Percentiles rank a stretch among this genome's conserved stretches.
phyloP scores from a whole-genome alignment of 768 basidiomycete species.

The Mycena chlorophos region DNA sequence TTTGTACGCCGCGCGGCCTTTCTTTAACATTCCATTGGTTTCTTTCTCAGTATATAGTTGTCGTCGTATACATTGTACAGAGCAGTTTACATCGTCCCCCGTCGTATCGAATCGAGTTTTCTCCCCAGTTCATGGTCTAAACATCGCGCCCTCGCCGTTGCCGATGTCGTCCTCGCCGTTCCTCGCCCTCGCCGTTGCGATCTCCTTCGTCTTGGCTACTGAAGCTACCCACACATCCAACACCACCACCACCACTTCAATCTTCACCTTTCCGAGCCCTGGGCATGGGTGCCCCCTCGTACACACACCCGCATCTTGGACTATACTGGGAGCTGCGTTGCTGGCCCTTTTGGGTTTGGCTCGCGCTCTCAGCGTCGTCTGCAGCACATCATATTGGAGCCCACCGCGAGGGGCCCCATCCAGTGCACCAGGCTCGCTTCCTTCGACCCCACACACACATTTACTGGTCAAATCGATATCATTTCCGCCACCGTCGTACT shows the following conservation, averaged over 20 bases:
- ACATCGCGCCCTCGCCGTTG: neutral
- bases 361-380: neutral
- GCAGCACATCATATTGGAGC: constrained; percentile 5
- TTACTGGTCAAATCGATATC: neutral
- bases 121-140: neutral
- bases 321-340: neutral
- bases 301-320: too few relatives aligned
- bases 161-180: too few relatives aligned
- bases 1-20: neutral
- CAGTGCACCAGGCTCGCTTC: constrained; percentile 6
- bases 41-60: neutral
- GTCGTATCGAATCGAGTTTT: too few relatives aligned
- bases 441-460: neutral
- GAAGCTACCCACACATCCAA: too few relatives aligned
- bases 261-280: neutral
- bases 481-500: neutral
- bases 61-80: too few relatives aligned
- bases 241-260: neutral
- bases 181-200: too few relatives aligned
- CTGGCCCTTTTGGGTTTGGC: neutral
- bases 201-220: too few relatives aligned
- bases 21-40: too few relatives aligned
- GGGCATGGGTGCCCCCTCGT: neutral
- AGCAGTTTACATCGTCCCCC: too few relatives aligned
- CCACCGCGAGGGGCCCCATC: constrained; percentile 17